Evolutionary conservation across 441 rosid species (phyloP), one percentile per base, ranked within the genome.

Genomic region (Aquilaria agallochum): DNA sequence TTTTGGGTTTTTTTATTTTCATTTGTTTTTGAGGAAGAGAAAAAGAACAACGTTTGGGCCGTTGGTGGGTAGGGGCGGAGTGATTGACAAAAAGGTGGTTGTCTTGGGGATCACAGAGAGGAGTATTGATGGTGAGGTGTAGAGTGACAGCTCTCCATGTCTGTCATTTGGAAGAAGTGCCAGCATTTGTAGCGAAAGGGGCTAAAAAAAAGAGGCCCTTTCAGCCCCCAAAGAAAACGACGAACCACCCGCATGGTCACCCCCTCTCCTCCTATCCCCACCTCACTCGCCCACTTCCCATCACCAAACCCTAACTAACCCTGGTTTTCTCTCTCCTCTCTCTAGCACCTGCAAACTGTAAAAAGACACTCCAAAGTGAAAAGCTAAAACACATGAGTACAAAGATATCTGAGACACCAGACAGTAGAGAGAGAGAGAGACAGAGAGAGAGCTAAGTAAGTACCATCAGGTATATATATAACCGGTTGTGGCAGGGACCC

Each of bases 81-180:
- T 8, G 7, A 36, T 36, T 36, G 42, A 36, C 42, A 36, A 36
- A 36, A 36, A 8, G 42, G 46, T 54, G 66, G 68, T 3, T 53
- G 52, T 47, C 64, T 65, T 63, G 36, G 76, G 58, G 60, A 47
- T 12, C 48, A 59, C 56, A 44, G 14, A 54, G 61, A 50, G 34
- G 14, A 36, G 42, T 36, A 1, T 71, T 45, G 55, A 50, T 66
- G 71, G 69, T 75, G 73, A 55, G 60, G 66, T 36, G 42, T 36
- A 36, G 42, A 36, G 42, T 70, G 77, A 72, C 77, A 74, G 76
- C 72, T 74, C 72, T 71, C 50, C 60, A 53, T 67, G 62, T 74
- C 72, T 69, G 75, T 73, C 79, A 72, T 69, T 72, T 74, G 74
- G 58, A 80, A 73, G 62, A 53, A 55, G 68, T 71, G 74, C 74